Base-by-base conservation (phyloP, 2,329 filamentous ascomycete species). In the Trichoderma oligosporum region DNA sequence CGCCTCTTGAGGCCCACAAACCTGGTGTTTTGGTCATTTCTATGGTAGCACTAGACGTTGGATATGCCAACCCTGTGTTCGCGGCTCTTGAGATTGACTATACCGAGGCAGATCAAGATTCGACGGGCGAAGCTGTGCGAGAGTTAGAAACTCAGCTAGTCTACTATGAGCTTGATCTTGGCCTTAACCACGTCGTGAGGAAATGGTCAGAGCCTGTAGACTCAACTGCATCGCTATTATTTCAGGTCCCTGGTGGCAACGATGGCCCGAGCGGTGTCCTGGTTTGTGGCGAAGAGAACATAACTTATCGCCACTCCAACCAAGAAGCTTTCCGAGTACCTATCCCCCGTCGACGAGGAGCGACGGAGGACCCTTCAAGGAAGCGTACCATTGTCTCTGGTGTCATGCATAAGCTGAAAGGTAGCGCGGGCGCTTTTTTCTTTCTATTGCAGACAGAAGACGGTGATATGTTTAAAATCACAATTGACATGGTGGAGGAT, bases 381-480 rank as follows among this genome's bases (percentile, higher is more conserved):
- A 97, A 96, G 71, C 87, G 94, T 25, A 85, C 79, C 29, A 94
- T 99, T 59, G 86, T 93, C 1, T 83, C 89, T 2, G 94, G 94
- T 48, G 91, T 96, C n/a, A 93, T 97, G 85, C 94, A 99, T 75
- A 96, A 95, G 71, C 86, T 97, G 70, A 93, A 94, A 66, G 84
- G 84, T 60, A 86, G 80, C 59, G 80, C 79, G 5, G 91, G 91
- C 25, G 91, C 92, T 1, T 99, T 99, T 76, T 99, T 99, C 78
- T 96, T 97, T 70, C 82, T 99, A 2, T 76, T 99, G 0, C 94
- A 99, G 70, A 91, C 89, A 0, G 94, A 99, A 58, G 95, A 99
- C 70, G 94, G 94, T n/a, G 95, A 99, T 71, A 78, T 99, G 6
- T 97, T 99, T 81, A 97, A 97, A 71, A 82, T 97, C 48, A 97